Base-by-base conservation (phyloP, 257 asterid genomes). In the Primulina huaijiensis region DNA sequence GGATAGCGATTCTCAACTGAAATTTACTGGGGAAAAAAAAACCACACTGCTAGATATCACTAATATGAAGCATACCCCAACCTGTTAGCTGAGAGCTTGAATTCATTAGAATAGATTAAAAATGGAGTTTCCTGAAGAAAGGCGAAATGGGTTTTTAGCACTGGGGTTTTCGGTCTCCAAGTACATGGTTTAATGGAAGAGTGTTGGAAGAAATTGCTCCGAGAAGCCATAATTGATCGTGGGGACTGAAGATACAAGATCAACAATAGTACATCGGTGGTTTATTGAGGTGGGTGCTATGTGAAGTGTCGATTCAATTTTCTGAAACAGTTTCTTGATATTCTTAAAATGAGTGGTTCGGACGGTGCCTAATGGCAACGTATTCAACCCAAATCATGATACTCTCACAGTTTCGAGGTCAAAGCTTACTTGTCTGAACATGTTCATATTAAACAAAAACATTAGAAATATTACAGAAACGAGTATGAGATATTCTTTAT, bases 21-120 rank as follows among this genome's bases (percentile, higher is more conserved):
- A 59, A 57, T 25, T 43, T 27, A 37, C 60, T 0, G 23, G 19
- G 40, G 35, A 38, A 23, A 33, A 59, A 6, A 19, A 30, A 72
- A 12, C 25, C 25, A 1, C 25, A 23, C 25, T 0, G 25, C 25
- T 23, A 3, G n/a, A 19, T 4, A 43, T 43, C 53, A 38, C 53
- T 0, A 12, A 43, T 6, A 43, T 43, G n/a, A 43, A 43, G 4
- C n/a, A 43, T 11, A 43, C n/a, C 17, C n/a, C 17, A 43, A 76
- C 96, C 95, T 83, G 76, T 71, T 60, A 20, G 74, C 71, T 61
- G 89, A 81, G 64, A 81, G 62, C 74, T 88, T 87, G 58, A 78
- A n/a, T 53, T 77, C 55, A n/a, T 33, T 60, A 30, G 83, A 79
- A 72, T 37, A 65, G 77, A 68, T 50, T 58, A 30, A 30, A 81